phyloP scores from a whole-genome alignment of 129 eudicot species.

The Sambucus nigra region DNA sequence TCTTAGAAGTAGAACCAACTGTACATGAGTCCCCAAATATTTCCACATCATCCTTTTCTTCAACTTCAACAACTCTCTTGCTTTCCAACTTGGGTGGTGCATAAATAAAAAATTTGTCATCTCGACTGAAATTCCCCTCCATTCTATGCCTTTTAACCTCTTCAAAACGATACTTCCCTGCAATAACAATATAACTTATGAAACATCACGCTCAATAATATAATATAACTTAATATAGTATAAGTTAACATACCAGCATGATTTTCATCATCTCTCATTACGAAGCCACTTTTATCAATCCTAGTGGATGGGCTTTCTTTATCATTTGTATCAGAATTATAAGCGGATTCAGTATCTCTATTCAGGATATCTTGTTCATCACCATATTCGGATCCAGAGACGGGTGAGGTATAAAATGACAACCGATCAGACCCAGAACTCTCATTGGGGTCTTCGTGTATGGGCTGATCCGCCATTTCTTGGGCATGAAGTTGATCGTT shows the following conservation, averaged over 20 bases:
- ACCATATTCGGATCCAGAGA: constrained; percentile 22
- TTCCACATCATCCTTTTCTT: constrained; percentile 43
- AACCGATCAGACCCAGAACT: constrained; percentile 21
- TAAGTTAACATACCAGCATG: constrained; percentile 26
- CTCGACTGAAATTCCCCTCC: constrained; percentile 24
- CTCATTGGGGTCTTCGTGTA: constrained; percentile 10
- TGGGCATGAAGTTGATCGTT: constrained; percentile 12
- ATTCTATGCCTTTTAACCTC: constrained; percentile 14
- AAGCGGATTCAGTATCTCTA: constrained; percentile 26
- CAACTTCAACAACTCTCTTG: constrained; percentile 34
- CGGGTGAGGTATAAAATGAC: constrained; percentile 32
- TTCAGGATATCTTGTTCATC: constrained; percentile 17
- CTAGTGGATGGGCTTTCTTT: constrained; percentile 34
- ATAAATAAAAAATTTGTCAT: constrained; percentile 35
- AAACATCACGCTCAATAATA: neutral
- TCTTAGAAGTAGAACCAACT: constrained; percentile 86
- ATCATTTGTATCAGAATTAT: constrained; percentile 27
- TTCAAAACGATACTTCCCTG: constrained; percentile 26
- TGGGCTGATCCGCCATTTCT: constrained; percentile 11
- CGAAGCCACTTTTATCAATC: constrained; percentile 26
- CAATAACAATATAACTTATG: neutral
- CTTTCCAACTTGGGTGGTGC: constrained; percentile 33
- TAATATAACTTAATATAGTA: neutral
- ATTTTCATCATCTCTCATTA: constrained; percentile 23
- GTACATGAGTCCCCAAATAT: constrained; percentile 70